Base-by-base conservation (phyloP, 345 rosid genomes). In the Punica granatum region DNA sequence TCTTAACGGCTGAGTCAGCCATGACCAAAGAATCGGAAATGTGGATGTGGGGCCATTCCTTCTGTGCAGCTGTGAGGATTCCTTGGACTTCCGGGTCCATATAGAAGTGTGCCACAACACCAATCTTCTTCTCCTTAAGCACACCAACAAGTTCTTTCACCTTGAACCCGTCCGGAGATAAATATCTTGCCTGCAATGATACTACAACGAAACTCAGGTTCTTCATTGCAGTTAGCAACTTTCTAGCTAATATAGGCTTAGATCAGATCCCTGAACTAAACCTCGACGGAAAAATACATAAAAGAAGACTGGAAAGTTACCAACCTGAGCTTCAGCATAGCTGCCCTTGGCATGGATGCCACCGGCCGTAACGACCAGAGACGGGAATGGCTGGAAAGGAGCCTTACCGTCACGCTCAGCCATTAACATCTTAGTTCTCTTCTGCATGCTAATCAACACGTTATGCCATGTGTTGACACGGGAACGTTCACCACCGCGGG, bases 51-150 rank as follows among this genome's bases (percentile, higher is more conserved):
- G 99, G 96, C 98, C 99, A 91, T 60, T 83, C 76, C 82, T 88
- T 85, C 77, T 84, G 87, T 32, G 99, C 98, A 70, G 97, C 90
- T 59, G 98, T 92, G 73, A 94, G 83, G 68, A 94, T 81, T 28
- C 98, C 98, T 82, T 94, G 99, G 69, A 94, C 99, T 85, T 94
- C 96, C 67, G 99, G 99, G 76, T 92, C 99, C 98, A 91, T 89
- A 73, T 92, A 94, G 70, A 92, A 94, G 70, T 91, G 99, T 60
- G 98, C 97, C 48, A 82, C 90, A 18, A 94, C 88, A 59, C 99
- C 98, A 60, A 91, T 91, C 79, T 89, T 78, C 89, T 91, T 91
- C 78, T 89, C 97, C 73, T 83, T 89, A 3, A 94, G 75, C 71
- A 79, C 85, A 31, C 58, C 73, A 49, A 86, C 98, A 63, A 94